Percentiles rank a stretch among this genome's conserved stretches.
Conservation (phyloP, 192 early-diverging fungal species). For the Pecoramyces ruminantium region DNA sequence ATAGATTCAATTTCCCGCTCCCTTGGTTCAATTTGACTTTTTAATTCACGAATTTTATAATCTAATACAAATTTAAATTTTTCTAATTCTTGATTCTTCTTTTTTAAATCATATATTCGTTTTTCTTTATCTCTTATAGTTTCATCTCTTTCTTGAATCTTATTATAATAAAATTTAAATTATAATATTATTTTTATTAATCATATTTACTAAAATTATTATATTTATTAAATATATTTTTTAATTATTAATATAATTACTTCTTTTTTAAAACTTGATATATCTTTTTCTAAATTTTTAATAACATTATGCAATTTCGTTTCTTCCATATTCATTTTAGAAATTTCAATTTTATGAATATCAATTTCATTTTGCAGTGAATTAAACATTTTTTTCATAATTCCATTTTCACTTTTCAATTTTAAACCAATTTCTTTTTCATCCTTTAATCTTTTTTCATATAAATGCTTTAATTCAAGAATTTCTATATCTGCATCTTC, state of each 20-base stretch:
- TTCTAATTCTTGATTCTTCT: conserved; percentile 51
- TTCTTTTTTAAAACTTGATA: conserved; percentile 42
- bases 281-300: conserved; percentile 45
- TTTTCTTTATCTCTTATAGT: conserved; percentile 47
- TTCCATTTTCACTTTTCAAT: conserved; percentile 48
- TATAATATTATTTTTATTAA: background rate
- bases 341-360: conserved; percentile 35
- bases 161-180: background rate
- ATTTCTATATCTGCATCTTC: conserved; percentile 44
- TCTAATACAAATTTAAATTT: conserved; percentile 54
- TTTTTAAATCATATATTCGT: conserved; percentile 45
- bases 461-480: conserved; percentile 28
- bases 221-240: no score
- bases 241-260: no score
- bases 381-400: conserved; percentile 49
- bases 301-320: conserved; percentile 42
- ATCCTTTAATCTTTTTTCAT: conserved; percentile 35
- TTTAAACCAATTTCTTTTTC: conserved; percentile 35
- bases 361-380: conserved; percentile 43
- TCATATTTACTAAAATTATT: no score
- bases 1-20: conserved; percentile 39
- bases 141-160: conserved; percentile 48
- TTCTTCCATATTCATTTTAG: conserved; percentile 37
- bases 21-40: conserved; percentile 40
- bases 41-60: conserved; percentile 49